Conservation (phyloP, 495 filamentous ascomycete genomes). For the Penicillium alfredii region DNA sequence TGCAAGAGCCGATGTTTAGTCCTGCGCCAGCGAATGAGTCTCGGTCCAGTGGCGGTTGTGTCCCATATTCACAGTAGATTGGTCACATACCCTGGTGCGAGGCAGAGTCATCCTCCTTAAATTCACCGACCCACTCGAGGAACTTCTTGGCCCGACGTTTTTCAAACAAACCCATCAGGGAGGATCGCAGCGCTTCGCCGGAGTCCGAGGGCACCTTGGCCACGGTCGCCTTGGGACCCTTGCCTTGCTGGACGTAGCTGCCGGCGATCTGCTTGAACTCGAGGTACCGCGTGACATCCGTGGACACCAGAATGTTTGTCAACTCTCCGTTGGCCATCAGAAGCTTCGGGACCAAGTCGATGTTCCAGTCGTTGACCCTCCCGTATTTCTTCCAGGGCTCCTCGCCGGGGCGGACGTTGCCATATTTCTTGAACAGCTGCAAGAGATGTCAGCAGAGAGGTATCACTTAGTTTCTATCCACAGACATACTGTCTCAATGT, state of each 20-base stretch:
- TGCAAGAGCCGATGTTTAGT: slow-evolving; percentile 68
- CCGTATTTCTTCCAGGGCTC: slow-evolving; percentile 98
- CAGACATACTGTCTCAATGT: slow-evolving; percentile 74
- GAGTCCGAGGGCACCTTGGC: slow-evolving; percentile 97
- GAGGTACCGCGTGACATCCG: slow-evolving; percentile 94
- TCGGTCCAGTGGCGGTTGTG: no score
- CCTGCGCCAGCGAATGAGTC: no score
- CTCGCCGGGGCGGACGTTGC: slow-evolving; percentile 70
- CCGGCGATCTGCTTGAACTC: slow-evolving; percentile 98
- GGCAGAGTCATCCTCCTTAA: slow-evolving; percentile 73
- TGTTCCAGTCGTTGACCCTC: slow-evolving; percentile 97
- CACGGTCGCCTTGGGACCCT: slow-evolving; percentile 74
- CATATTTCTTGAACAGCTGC: slow-evolving; percentile 92
- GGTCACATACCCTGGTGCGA: slow-evolving; percentile 73
- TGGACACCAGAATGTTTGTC: slow-evolving; percentile 95
- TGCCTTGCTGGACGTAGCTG: slow-evolving; percentile 90
- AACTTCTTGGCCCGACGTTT: slow-evolving; percentile 96
- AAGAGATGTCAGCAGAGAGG: slow-evolving; percentile 14
- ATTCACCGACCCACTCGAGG: slow-evolving; percentile 92
- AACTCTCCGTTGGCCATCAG: slow-evolving; percentile 98
- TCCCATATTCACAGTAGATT: slow-evolving; percentile 6
- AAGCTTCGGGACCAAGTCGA: slow-evolving; percentile 96
- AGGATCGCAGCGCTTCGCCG: slow-evolving; percentile 81
- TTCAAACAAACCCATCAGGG: slow-evolving; percentile 95
- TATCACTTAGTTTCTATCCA: background rate